Conservation (phyloP, 2,329 filamentous ascomycete genomes). For the Trichoderma arundinaceum region DNA sequence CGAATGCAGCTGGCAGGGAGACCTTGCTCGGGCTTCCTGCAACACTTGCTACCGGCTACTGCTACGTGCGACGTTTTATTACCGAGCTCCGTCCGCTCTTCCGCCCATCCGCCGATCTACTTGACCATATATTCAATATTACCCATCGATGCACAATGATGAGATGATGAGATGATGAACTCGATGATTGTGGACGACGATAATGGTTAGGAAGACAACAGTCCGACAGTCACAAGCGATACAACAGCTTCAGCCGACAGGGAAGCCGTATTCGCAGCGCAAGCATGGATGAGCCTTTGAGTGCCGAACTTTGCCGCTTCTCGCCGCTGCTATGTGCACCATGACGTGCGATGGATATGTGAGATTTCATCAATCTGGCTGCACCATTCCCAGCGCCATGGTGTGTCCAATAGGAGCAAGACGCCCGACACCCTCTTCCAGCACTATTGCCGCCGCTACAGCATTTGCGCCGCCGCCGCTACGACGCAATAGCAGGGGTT, state of each 20-base stretch:
- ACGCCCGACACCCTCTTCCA: constrained; percentile 26
- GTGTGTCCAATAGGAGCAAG: constrained; percentile 30
- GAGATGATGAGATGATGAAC: background rate
- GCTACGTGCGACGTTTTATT: constrained; percentile 14
- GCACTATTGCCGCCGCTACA: constrained; percentile 28
- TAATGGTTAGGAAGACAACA: background rate
- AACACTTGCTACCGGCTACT: background rate
- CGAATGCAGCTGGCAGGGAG: constrained; percentile 26
- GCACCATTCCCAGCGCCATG: constrained; percentile 22
- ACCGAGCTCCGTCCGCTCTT: constrained; percentile 24
- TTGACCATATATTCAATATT: background rate
- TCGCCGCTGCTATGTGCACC: constrained; percentile 18
- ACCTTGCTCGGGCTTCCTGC: constrained; percentile 25
- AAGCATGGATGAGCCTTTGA: constrained; percentile 12
- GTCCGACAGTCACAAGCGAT: background rate
- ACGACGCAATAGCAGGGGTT: constrained; percentile 14
- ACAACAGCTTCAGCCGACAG: background rate
- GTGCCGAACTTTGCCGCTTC: constrained; percentile 22
- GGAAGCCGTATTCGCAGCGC: constrained; percentile 5
- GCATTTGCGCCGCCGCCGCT: constrained; percentile 5
- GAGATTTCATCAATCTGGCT: constrained; percentile 23
- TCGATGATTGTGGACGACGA: background rate
- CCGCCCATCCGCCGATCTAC: background rate
- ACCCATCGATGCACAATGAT: background rate
- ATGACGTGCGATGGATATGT: constrained; percentile 27